These are phyloP conservation scores for Zychaea mexicana DNA, from an alignment of 371 early-diverging fungal genomes.

Conservation along the genomic window DNA sequence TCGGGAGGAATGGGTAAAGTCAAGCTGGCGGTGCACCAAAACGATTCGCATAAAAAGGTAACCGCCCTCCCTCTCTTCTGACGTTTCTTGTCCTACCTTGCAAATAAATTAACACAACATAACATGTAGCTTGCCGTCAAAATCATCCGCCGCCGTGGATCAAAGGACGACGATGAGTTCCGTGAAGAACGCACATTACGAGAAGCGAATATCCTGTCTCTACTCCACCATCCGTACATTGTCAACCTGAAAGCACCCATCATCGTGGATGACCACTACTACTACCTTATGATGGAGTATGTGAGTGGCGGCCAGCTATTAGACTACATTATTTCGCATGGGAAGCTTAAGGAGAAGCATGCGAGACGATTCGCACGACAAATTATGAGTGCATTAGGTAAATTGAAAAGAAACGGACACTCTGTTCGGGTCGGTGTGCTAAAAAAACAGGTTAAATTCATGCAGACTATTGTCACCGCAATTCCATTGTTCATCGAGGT, in stretches of 20 bases:
- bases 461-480: constrained; percentile 87
- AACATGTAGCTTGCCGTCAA: constrained; percentile 71
- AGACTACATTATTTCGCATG: constrained; percentile 89
- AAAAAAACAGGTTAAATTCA: no score
- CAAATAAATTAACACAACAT: no score
- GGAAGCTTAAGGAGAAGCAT: constrained; percentile 83
- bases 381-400: constrained; percentile 86
- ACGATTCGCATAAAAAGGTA: constrained; percentile 75
- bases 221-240: constrained; percentile 90
- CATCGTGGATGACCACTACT: constrained; percentile 70
- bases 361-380: constrained; percentile 91
- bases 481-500: constrained; percentile 91
- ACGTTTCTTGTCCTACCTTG: background rate
- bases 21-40: constrained; percentile 80
- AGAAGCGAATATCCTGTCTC: constrained; percentile 84
- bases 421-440: no score
- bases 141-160: constrained; percentile 59
- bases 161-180: constrained; percentile 63
- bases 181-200: constrained; percentile 89
- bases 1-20: constrained; percentile 96
- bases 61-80: constrained; percentile 2
- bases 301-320: constrained; percentile 87
- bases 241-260: constrained; percentile 82
- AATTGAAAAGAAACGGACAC: background rate
- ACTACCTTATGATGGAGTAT: constrained; percentile 92